Base-by-base conservation (phyloP, 345 rosid genomes). In the Zanthoxylum bungeanum region DNA sequence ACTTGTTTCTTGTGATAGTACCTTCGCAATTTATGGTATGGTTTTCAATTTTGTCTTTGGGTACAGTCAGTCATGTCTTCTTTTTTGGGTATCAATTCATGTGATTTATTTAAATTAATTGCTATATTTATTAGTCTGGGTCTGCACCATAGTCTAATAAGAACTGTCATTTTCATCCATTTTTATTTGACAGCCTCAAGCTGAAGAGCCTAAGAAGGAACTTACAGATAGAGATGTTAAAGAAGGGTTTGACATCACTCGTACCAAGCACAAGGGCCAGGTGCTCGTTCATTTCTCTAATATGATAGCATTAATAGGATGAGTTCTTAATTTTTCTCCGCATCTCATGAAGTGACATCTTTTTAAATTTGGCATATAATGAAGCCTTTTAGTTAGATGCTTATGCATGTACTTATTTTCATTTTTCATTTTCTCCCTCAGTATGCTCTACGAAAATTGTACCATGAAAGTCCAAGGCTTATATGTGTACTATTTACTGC, bases 381-480 rank as follows among this genome's bases (percentile, higher is more conserved):
- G 1, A 37, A 9, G 12, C 39, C 62, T 58, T 44, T 44, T 60
- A 30, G 37, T 60, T 68, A 36, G 22, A 69, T 71, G 16, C 52
- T 51, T 52, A 52, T 42, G 17, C 47, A n/a, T 47, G 55, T 40
- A 61, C 25, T 3, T 55, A 42, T 19, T 60, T 70, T 64, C 69
- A 19, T 64, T 50, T 70, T 61, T 21, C 36, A 36, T 62, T 71
- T 33, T 58, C 36, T 77, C 51, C 47, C 66, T 42, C 88, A 94
- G 97, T 94, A 94, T 86, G 89, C 98, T 72, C 79, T 94, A 56
- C 89, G 99, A 70, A 94, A 94, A 71, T 72, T 94, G 79, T 94
- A 94, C 80, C 99, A 92, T 77, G 98, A 88, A 82, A 92, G 98
- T 76, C 93, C 93, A 30, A 85, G 99, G 81, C 90, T 92, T 76